Conservation (phyloP, 2,329 filamentous ascomycete genomes). For the Cladosporium sp. region DNA sequence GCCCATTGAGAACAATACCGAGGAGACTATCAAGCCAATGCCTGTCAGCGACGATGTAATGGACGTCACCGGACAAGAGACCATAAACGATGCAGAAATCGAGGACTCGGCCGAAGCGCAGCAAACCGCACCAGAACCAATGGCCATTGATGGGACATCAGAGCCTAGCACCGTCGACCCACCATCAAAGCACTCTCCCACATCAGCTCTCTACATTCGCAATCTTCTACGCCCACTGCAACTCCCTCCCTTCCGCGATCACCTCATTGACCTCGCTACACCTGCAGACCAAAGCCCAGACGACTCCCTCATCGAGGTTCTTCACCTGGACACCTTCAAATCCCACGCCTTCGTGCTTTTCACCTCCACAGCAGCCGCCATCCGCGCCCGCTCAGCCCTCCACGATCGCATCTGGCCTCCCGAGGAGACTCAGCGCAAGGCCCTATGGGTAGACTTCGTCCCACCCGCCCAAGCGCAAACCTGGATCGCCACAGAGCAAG, state of each 20-base stretch:
- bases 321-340: slow-evolving; percentile 79
- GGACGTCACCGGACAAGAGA: slow-evolving; percentile 18
- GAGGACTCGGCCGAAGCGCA: neutral
- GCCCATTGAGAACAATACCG: slow-evolving; percentile 14
- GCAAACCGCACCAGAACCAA: neutral
- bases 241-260: slow-evolving; percentile 59
- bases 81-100: slow-evolving; percentile 1
- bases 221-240: slow-evolving; percentile 86
- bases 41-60: slow-evolving; percentile 29
- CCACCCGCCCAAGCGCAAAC: slow-evolving; percentile 58
- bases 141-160: slow-evolving; percentile 4
- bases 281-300: slow-evolving; percentile 46
- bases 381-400: slow-evolving; percentile 68
- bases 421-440: slow-evolving; percentile 76
- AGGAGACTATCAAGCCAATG: slow-evolving; percentile 20
- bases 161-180: slow-evolving; percentile 8
- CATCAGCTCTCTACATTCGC: slow-evolving; percentile 78
- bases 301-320: slow-evolving; percentile 54
- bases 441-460: slow-evolving; percentile 85
- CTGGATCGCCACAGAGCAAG: slow-evolving; percentile 70
- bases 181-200: slow-evolving; percentile 40
- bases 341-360: slow-evolving; percentile 85
- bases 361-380: slow-evolving; percentile 63
- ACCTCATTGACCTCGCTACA: slow-evolving; percentile 67
- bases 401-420: slow-evolving; percentile 77